These are phyloP conservation scores for Ceratobasidium sp. DNA, from an alignment of 1,284 basidiomycete genomes.

Conservation along the genomic window DNA sequence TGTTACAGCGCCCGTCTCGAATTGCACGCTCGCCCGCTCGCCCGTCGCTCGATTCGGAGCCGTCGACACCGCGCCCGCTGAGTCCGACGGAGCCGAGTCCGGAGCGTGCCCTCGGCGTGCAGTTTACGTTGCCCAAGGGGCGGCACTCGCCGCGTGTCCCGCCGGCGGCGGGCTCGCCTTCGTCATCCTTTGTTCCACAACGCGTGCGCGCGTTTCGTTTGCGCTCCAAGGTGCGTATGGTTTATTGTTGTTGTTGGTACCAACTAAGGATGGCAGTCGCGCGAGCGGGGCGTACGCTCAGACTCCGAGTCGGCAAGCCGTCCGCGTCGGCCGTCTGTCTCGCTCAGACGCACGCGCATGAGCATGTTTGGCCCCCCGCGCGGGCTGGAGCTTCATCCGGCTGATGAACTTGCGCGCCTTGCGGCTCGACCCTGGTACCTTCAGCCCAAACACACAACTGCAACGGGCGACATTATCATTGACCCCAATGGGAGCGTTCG, in stretches of 20 bases:
- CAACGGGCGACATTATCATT: conserved; percentile 64
- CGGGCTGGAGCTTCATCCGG: conserved; percentile 13
- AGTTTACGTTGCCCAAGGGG: conserved; percentile 5
- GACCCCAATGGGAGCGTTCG: conserved; percentile 70
- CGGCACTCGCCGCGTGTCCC: background rate
- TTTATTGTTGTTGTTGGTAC: background rate
- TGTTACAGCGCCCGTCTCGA: conserved; percentile 23
- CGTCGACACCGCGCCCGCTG: background rate
- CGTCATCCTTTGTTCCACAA: conserved; percentile 31
- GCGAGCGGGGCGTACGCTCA: conserved; percentile 22
- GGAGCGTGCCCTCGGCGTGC: background rate
- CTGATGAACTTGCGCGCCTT: conserved; percentile 28
- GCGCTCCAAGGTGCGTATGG: conserved; percentile 19
- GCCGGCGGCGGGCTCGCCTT: background rate
- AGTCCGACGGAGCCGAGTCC: conserved; percentile 3
- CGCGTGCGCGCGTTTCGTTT: conserved; percentile 40
- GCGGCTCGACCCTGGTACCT: conserved; percentile 72
- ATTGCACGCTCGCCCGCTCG: conserved; percentile 5
- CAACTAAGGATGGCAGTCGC: background rate
- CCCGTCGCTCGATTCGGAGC: conserved; percentile 23
- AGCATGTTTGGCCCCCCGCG: conserved; percentile 38
- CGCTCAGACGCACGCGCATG: conserved; percentile 37
- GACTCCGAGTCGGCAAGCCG: conserved; percentile 31
- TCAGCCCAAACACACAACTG: conserved; percentile 65
- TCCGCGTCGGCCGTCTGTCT: conserved; percentile 37